Conservation (phyloP, 2,329 filamentous ascomycete genomes). For the Aquanectria penicillioides region DNA sequence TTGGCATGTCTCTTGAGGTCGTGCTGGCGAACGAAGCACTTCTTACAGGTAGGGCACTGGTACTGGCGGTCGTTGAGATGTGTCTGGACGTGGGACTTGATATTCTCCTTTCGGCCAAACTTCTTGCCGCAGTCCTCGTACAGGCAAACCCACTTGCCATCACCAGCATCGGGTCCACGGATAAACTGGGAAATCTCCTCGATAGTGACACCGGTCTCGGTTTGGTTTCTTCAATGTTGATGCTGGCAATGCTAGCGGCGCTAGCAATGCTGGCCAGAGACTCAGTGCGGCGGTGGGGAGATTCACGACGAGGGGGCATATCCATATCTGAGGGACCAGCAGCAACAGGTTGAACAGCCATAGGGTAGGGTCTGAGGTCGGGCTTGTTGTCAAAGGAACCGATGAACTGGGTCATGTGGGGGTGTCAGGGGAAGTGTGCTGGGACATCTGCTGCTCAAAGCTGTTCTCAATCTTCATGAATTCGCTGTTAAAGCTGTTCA, state of each 20-base stretch:
- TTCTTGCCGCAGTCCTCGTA: constrained; percentile 84
- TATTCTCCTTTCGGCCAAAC: constrained; percentile 98
- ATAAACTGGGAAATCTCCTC: constrained; percentile 86
- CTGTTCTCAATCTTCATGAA: constrained; percentile 52
- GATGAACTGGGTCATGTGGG: constrained; percentile 57
- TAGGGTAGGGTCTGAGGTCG: constrained; percentile 48
- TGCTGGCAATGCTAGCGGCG: constrained; percentile 67
- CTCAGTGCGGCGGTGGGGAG: constrained; percentile 65
- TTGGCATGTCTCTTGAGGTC: constrained; percentile 97
- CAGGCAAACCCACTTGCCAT: constrained; percentile 83
- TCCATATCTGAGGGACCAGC: constrained; percentile 29
- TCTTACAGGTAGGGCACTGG: constrained; percentile 90
- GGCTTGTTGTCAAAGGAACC: constrained; percentile 57
- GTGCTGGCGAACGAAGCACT: constrained; percentile 96
- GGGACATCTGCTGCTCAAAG: constrained; percentile 56
- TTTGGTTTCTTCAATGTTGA: constrained; percentile 74
- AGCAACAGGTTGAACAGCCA: constrained; percentile 31
- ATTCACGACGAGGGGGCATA: constrained; percentile 35
- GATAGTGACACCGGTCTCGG: constrained; percentile 84
- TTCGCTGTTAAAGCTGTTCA: constrained; percentile 58
- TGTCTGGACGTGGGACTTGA: constrained; percentile 97
- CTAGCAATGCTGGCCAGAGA: constrained; percentile 68
- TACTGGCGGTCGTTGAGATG: constrained; percentile 97
- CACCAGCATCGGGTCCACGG: constrained; percentile 74
- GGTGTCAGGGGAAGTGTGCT: constrained; percentile 63